Evolutionary conservation across 371 early-diverging fungal species (phyloP).

Genomic region (Choanephora cucurbitarum): DNA sequence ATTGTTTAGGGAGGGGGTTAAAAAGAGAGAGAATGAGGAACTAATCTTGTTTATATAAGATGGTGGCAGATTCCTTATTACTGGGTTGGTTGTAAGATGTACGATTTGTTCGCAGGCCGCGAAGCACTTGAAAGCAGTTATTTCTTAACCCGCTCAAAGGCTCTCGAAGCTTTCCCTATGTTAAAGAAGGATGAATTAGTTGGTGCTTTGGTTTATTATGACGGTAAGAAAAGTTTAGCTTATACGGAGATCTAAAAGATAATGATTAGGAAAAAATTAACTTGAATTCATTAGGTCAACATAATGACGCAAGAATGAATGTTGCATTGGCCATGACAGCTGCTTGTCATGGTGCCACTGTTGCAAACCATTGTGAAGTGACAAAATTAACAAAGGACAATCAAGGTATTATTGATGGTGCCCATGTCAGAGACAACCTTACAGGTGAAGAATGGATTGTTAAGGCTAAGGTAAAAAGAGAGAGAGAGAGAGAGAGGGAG

Average conservation of each 20-base stretch:
- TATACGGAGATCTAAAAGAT: conserved; percentile 3
- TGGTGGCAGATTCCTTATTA: conserved; percentile 98
- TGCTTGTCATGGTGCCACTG: conserved; percentile 90
- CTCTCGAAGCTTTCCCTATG: conserved; percentile 95
- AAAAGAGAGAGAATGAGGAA: neutral
- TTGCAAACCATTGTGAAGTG: conserved; percentile 97
- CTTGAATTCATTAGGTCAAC: conserved; percentile 71
- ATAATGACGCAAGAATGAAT: conserved; percentile 98
- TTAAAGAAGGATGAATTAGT: conserved; percentile 87
- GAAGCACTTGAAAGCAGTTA: conserved; percentile 90
- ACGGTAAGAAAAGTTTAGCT: conserved; percentile 71
- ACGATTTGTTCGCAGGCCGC: conserved; percentile 93
- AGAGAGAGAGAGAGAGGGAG: conserved; percentile 3
- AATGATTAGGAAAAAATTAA: neutral
- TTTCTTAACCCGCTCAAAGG: conserved; percentile 83
- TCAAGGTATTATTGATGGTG: conserved; percentile 73
- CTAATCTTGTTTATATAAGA: conserved; percentile 29
- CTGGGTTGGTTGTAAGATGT: conserved; percentile 95
- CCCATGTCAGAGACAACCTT: conserved; percentile 81
- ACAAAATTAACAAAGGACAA: conserved; percentile 78
- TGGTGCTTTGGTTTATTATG: conserved; percentile 98
- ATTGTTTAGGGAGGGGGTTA: neutral
- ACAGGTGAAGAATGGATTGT: conserved; percentile 91
- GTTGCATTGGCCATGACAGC: conserved; percentile 96
- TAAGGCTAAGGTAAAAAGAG: conserved; percentile 69